Evolutionary conservation across 148 eudicot genomes (phyloP), one percentile per base, ranked within the genome.

Genomic region (Drosera capensis): DNA sequence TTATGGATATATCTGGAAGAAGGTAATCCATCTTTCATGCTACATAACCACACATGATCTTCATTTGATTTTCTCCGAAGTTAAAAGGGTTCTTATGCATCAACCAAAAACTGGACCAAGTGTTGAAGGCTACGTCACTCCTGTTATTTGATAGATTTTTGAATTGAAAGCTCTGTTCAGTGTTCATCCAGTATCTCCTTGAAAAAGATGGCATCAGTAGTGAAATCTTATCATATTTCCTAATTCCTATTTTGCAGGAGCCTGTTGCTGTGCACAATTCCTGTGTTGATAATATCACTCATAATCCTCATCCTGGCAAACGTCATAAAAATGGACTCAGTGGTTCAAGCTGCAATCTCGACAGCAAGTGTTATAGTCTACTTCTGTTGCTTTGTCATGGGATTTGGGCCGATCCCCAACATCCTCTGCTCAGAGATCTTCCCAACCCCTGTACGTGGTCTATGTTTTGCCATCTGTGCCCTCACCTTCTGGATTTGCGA

Each of bases 401-500:
- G 67, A 6, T 74, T 74, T 36, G 80, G 75, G 26, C 80, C 80
- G 1, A 40, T 74, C 40, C 80, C 80, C 11, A 74, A 74, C 60
- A 70, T 74, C 49, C 70, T 74, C 0, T 66, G 73, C 35, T 59
- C 80, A 15, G 80, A 74, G 62, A 74, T 74, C 25, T 70, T 74
- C 71, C 76, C 80, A n/a, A 74, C 76, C 23, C 45, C 64, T 18
- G 75, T 67, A 1, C 80, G 80, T 22, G 75, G 80, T 23, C 58
- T 70, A 23, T 74, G 76, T 70, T 70, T 74, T 21, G 80, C 80
- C 4, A 64, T 74, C 2, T 74, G 80, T 40, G 72, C 80, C 1
- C 75, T 74, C 21, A 47, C 71, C 29, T 70, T 67, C 22, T 74
- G 80, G 80, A 57, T 67, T 1, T 26, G 76, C 38, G 73, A 74